phyloP scores from a whole-genome alignment of 2,329 filamentous ascomycete species.

The Nemania bipapillata region DNA sequence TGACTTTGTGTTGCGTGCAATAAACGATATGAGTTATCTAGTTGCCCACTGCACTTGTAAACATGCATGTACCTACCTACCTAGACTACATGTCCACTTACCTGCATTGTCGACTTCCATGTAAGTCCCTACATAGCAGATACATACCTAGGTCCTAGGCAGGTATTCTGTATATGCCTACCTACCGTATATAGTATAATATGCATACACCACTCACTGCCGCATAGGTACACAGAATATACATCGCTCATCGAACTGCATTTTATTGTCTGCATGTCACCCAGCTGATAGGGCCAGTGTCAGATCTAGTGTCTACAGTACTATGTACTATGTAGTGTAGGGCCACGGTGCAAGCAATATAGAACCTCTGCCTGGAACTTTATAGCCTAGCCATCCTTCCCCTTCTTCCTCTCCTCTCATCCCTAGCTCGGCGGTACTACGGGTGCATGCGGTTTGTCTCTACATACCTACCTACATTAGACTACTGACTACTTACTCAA shows the following conservation, averaged over 20 bases:
- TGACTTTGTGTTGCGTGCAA: too few species aligned
- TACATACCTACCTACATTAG: too few species aligned
- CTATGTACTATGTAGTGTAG: constrained; percentile 12
- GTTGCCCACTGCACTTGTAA: too few species aligned
- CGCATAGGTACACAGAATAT: too few species aligned
- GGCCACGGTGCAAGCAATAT: constrained; percentile 5
- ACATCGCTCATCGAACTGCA: background rate
- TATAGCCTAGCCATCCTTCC: background rate
- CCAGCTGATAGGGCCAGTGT: background rate
- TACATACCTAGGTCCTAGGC: too few species aligned
- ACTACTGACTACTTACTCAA: too few species aligned
- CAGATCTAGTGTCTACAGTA: background rate
- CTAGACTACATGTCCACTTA: too few species aligned
- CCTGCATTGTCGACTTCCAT: too few species aligned
- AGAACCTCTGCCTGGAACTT: constrained; percentile 28
- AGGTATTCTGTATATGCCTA: background rate
- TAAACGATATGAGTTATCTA: too few species aligned
- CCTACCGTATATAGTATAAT: background rate
- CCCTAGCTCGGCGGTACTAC: constrained; percentile 9
- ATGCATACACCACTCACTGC: background rate
- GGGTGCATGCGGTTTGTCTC: constrained; percentile 12
- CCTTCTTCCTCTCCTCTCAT: constrained; percentile 10
- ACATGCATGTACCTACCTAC: too few species aligned
- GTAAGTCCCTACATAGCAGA: too few species aligned
- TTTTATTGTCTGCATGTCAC: background rate